Percentiles rank a stretch among this genome's conserved stretches.
phyloP scores from a whole-genome alignment of 106 monocot genomes.

The Hemerocallis citrina region DNA sequence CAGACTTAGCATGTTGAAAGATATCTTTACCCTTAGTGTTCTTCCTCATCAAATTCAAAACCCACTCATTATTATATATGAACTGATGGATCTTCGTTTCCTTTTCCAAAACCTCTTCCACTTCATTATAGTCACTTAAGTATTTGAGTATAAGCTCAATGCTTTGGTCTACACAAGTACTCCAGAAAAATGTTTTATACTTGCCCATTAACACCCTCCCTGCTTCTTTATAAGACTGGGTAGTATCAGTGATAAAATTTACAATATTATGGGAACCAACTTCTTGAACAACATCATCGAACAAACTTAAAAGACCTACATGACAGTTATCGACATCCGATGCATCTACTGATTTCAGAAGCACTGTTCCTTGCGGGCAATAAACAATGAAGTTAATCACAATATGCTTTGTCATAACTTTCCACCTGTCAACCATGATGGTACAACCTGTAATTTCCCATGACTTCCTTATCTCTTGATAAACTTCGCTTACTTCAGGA shows the following conservation, averaged over 20 bases:
- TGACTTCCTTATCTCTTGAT: constrained; percentile 34
- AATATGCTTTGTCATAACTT: constrained; percentile 11
- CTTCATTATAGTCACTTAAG: constrained; percentile 32
- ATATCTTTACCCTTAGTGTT: constrained; percentile 40
- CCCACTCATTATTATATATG: constrained; percentile 40
- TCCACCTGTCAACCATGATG: constrained; percentile 34
- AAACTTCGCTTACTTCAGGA: constrained; percentile 20
- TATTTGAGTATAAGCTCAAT: constrained; percentile 41
- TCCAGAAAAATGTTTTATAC: constrained; percentile 40
- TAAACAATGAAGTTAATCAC: constrained; percentile 40
- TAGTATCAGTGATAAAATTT: constrained; percentile 35
- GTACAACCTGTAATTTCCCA: constrained; percentile 43
- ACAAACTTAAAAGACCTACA: constrained; percentile 24
- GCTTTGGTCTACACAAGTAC: constrained; percentile 29
- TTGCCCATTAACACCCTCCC: constrained; percentile 25
- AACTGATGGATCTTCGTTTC: constrained; percentile 35
- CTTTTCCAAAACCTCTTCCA: constrained; percentile 22
- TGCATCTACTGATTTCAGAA: constrained; percentile 42
- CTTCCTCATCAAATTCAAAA: constrained; percentile 30
- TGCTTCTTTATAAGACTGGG: constrained; percentile 29
- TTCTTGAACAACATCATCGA: constrained; percentile 38
- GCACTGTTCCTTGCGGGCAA: constrained; percentile 33
- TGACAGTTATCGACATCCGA: constrained; percentile 15
- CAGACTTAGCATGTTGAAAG: constrained; percentile 24
- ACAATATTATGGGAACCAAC: constrained; percentile 42